Evolutionary conservation across 306 rosid genomes (phyloP).

Genomic region (Vachellia pachyceras): DNA sequence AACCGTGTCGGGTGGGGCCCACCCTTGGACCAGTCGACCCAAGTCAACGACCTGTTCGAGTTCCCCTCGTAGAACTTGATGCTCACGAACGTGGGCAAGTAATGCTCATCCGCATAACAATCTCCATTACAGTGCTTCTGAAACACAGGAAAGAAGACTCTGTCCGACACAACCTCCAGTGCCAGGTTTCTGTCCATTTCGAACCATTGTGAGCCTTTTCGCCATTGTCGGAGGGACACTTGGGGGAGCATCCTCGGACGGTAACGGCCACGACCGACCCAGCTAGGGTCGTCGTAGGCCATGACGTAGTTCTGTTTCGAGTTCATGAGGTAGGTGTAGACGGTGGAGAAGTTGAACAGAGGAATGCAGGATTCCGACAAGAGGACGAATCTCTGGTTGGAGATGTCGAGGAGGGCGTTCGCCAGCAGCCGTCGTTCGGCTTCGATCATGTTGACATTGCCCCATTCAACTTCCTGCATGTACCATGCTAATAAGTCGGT

Average conservation of each 20-base stretch:
- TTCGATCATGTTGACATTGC: slow-evolving; percentile 76
- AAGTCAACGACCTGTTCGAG: slow-evolving; percentile 75
- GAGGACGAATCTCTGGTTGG: slow-evolving; percentile 77
- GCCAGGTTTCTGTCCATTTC: slow-evolving; percentile 72
- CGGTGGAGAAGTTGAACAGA: slow-evolving; percentile 70
- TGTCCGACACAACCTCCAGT: slow-evolving; percentile 61
- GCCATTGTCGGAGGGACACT: slow-evolving; percentile 59
- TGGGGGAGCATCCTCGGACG: slow-evolving; percentile 52
- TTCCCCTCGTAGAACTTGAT: slow-evolving; percentile 53
- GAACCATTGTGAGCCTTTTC: slow-evolving; percentile 91
- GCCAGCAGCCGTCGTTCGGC: slow-evolving; percentile 85
- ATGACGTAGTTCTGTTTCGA: slow-evolving; percentile 54
- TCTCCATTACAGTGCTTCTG: slow-evolving; percentile 40
- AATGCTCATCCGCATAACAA: slow-evolving; percentile 82
- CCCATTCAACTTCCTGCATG: slow-evolving; percentile 75
- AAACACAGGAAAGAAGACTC: slow-evolving; percentile 56
- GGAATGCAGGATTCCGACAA: slow-evolving; percentile 86
- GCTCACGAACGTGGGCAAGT: slow-evolving; percentile 68
- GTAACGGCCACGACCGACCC: slow-evolving; percentile 68
- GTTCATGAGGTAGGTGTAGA: slow-evolving; percentile 63
- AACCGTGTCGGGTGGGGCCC: slow-evolving; percentile 71
- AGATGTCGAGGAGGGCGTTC: slow-evolving; percentile 78
- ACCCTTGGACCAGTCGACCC: slow-evolving; percentile 80
- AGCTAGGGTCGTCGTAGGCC: slow-evolving; percentile 56
- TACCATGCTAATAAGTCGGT: background rate